A percentile compares a stretch with the other conserved stretches of the same genome.
Conservation (phyloP, 306 rosid species). For the Cucurbita moschata region DNA sequence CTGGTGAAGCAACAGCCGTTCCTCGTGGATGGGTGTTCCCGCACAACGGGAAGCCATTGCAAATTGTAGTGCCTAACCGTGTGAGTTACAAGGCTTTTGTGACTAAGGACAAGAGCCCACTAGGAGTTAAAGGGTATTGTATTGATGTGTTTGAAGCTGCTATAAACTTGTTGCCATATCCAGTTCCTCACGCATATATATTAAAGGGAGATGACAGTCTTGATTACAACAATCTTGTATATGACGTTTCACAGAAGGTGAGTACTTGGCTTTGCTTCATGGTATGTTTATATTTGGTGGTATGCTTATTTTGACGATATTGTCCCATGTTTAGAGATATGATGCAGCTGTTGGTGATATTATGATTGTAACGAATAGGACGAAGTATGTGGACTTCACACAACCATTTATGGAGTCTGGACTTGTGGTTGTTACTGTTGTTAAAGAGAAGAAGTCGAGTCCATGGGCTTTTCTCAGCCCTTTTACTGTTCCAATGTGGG, state of each 20-base stretch:
- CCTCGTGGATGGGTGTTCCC: slow-evolving; percentile 97
- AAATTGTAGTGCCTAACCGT: slow-evolving; percentile 66
- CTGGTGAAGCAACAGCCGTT: slow-evolving; percentile 32
- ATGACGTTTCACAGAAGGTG: slow-evolving; percentile 54
- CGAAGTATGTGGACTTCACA: slow-evolving; percentile 72
- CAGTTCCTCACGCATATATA: slow-evolving; percentile 51
- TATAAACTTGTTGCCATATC: slow-evolving; percentile 55
- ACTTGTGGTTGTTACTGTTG: slow-evolving; percentile 57
- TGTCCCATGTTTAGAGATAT: slow-evolving; percentile 31
- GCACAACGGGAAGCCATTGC: slow-evolving; percentile 69
- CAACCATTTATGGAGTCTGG: slow-evolving; percentile 74
- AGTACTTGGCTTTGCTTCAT: slow-evolving; percentile 23
- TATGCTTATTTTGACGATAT: slow-evolving; percentile 10
- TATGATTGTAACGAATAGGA: slow-evolving; percentile 65
- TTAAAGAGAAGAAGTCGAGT: slow-evolving; percentile 42
- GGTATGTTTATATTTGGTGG: background rate
- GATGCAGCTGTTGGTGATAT: slow-evolving; percentile 85
- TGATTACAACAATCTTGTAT: slow-evolving; percentile 27
- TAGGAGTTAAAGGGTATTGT: slow-evolving; percentile 61
- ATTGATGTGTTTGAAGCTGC: slow-evolving; percentile 85
- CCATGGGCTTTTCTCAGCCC: slow-evolving; percentile 83
- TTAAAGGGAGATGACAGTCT: slow-evolving; percentile 62
- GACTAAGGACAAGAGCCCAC: slow-evolving; percentile 42
- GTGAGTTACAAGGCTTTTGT: slow-evolving; percentile 46
- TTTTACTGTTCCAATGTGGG: slow-evolving; percentile 61